Conservation (phyloP, 2,329 filamentous ascomycete genomes). For the Diaporthe amygdali region DNA sequence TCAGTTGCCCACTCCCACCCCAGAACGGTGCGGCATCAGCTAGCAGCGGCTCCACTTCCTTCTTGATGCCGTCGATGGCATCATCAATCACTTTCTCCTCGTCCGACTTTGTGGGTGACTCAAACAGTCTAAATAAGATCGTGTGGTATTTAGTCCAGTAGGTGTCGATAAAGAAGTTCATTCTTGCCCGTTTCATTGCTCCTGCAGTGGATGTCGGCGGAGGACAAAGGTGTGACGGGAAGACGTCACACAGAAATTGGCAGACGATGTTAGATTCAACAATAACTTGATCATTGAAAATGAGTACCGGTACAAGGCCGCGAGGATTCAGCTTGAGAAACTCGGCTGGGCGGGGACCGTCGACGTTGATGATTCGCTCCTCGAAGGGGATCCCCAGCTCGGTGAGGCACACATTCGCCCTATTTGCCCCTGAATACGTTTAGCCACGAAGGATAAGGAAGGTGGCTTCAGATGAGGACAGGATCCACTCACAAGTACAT, state of each 20-base stretch:
- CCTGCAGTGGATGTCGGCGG: conserved; percentile 50
- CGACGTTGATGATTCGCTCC: conserved; percentile 72
- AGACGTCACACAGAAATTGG: conserved; percentile 70
- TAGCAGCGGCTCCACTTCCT: conserved; percentile 74
- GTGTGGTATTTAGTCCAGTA: conserved; percentile 66
- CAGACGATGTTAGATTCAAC: conserved; percentile 72
- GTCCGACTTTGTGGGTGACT: conserved; percentile 51
- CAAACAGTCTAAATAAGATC: conserved; percentile 46
- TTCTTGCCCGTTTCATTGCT: conserved; percentile 65
- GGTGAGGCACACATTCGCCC: conserved; percentile 69
- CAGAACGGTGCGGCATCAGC: conserved; percentile 60
- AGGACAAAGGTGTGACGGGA: conserved; percentile 69
- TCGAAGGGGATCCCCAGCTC: conserved; percentile 69
- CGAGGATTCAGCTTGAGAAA: conserved; percentile 78
- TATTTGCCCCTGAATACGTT: conserved; percentile 62
- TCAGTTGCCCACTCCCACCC: conserved; percentile 64
- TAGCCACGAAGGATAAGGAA: not conserved
- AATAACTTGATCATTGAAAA: conserved; percentile 69
- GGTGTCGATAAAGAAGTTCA: conserved; percentile 73
- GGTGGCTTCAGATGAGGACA: not conserved
- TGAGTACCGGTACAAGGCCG: conserved; percentile 72
- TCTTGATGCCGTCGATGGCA: conserved; percentile 60
- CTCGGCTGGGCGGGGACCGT: conserved; percentile 68
- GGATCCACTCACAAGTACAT: conserved; percentile 60
- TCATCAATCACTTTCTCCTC: conserved; percentile 51